Evolutionary conservation across 257 asterid genomes (phyloP).

Genomic region (Lantana camara): DNA sequence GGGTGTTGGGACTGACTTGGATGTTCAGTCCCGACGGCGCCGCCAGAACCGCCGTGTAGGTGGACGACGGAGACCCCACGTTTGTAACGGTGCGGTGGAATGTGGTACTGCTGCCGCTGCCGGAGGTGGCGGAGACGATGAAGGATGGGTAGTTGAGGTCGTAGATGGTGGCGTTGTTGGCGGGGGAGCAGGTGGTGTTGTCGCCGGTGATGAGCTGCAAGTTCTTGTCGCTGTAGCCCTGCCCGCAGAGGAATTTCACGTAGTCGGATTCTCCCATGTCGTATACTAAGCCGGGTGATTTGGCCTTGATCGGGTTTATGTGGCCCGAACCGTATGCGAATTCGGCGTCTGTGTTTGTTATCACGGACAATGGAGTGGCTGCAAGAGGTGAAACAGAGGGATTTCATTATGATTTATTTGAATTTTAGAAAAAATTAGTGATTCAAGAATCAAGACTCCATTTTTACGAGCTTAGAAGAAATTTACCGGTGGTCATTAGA

Average conservation of each 20-base stretch:
- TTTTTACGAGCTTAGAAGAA: too few species aligned
- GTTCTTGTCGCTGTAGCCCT: constrained; percentile 55
- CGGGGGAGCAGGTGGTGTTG: constrained; percentile 46
- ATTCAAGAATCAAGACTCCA: too few species aligned
- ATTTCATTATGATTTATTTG: too few species aligned
- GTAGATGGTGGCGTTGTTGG: constrained; percentile 48
- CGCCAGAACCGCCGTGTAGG: constrained; percentile 39
- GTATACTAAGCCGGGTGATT: constrained; percentile 60
- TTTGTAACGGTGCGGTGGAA: constrained; percentile 60
- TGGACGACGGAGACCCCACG: constrained; percentile 58
- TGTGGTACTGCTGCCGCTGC: constrained; percentile 17
- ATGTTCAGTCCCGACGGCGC: constrained; percentile 32
- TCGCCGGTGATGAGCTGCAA: constrained; percentile 56
- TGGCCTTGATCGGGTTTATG: constrained; percentile 62
- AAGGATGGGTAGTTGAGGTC: constrained; percentile 72
- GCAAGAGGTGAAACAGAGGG: background rate
- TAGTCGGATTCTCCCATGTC: constrained; percentile 55
- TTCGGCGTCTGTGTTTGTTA: constrained; percentile 49
- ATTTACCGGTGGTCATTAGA: constrained; percentile 64
- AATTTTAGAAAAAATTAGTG: too few species aligned
- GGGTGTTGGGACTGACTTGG: constrained; percentile 39
- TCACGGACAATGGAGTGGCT: constrained; percentile 49
- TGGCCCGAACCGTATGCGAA: constrained; percentile 81
- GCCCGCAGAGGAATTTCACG: constrained; percentile 65
- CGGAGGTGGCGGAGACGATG: constrained; percentile 31